phyloP scores from a whole-genome alignment of 2,329 filamentous ascomycete genomes.

The Peltaster fructicola region DNA sequence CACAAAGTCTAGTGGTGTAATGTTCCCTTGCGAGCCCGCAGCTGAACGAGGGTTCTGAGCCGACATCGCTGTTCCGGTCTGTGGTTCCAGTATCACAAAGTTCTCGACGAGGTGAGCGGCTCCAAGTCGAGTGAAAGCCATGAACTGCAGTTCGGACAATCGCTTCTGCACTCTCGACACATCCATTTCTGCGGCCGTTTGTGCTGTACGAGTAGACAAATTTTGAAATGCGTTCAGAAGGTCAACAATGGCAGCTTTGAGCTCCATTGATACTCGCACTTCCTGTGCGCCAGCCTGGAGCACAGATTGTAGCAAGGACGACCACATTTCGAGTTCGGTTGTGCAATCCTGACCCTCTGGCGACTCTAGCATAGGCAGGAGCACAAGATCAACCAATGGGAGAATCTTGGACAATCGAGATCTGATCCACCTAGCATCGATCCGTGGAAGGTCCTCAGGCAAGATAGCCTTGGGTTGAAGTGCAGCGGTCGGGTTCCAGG shows the following conservation, averaged over 20 bases:
- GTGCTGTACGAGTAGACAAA: conserved; percentile 27
- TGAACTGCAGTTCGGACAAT: too few species aligned
- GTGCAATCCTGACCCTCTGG: conserved; percentile 10
- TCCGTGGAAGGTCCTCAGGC: conserved; percentile 59
- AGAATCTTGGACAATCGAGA: conserved; percentile 52
- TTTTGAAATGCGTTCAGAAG: conserved; percentile 51
- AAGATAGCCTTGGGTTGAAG: conserved; percentile 33
- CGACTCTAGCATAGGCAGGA: conserved; percentile 30
- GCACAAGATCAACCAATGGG: conserved; percentile 36
- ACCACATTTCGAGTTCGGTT: conserved; percentile 11
- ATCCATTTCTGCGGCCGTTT: conserved; percentile 1
- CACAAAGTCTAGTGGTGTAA: not conserved
- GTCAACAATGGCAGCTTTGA: conserved; percentile 58
- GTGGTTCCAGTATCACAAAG: too few species aligned
- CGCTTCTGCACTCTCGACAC: not conserved
- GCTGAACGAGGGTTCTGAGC: too few species aligned
- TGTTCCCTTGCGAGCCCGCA: not conserved
- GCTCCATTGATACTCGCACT: conserved; percentile 72
- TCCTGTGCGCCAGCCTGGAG: conserved; percentile 62
- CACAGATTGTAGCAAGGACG: conserved; percentile 41
- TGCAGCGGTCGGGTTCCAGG: conserved; percentile 62
- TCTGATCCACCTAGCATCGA: conserved; percentile 79
- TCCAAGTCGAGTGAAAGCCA: too few species aligned
- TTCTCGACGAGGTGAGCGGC: too few species aligned
- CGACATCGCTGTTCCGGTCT: too few species aligned